These are phyloP conservation scores for Plantago elongata DNA, from an alignment of 257 asterid genomes.

Conservation along the genomic window DNA sequence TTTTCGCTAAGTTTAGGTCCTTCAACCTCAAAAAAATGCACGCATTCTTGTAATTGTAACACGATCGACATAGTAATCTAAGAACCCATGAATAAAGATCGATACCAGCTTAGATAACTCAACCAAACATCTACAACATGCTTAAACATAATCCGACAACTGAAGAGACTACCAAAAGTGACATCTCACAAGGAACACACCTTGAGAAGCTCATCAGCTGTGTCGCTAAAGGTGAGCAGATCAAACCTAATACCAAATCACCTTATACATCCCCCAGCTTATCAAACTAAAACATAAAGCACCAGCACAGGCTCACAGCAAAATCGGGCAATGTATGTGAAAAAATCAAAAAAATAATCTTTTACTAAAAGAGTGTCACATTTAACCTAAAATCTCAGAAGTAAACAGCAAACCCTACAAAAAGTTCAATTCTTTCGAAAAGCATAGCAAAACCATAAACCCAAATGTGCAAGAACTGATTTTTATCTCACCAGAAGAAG, in stretches of 20 bases:
- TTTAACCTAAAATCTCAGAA: neutral
- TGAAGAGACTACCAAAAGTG: neutral
- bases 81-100: too few species aligned
- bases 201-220: neutral
- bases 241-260: neutral
- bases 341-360: neutral
- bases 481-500: slow-evolving; percentile 32
- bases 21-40: too few species aligned
- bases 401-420: neutral
- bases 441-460: neutral
- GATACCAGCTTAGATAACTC: too few species aligned
- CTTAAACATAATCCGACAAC: too few species aligned
- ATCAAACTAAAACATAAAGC: neutral
- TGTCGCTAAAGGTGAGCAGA: neutral
- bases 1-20: too few species aligned
- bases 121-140: too few species aligned
- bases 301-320: neutral
- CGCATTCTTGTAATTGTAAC: too few species aligned
- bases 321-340: neutral
- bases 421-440: neutral
- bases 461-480: neutral
- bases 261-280: neutral
- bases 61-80: too few species aligned
- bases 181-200: neutral
- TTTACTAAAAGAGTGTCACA: neutral